Percentiles rank a stretch among this genome's conserved stretches.
Conservation (phyloP, 352 stramenopile species). For the Globisporangium apiculatum region DNA sequence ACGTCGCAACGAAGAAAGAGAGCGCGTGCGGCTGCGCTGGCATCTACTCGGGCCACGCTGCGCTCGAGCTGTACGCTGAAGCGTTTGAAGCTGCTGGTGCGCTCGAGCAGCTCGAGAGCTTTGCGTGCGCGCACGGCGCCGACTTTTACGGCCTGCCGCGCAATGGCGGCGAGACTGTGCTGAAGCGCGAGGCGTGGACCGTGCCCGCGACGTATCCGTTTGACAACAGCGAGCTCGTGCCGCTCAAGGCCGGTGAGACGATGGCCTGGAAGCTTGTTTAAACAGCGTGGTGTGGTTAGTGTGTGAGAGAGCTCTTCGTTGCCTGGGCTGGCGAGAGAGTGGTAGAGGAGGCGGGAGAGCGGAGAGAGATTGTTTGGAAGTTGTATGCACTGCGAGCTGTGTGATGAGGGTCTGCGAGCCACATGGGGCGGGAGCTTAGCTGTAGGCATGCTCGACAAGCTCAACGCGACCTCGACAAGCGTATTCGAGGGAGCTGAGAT, state of each 20-base stretch:
- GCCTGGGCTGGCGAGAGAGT: too few relatives aligned
- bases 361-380: too few relatives aligned
- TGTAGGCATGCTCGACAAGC: too few relatives aligned
- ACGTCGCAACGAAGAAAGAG: constrained; percentile 91
- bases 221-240: constrained; percentile 80
- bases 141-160: constrained; percentile 96
- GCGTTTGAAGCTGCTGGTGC: constrained; percentile 92
- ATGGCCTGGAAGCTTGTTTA: constrained; percentile 87
- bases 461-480: too few relatives aligned
- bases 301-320: too few relatives aligned
- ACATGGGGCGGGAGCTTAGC: too few relatives aligned
- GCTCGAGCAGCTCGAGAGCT: constrained; percentile 93
- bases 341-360: too few relatives aligned
- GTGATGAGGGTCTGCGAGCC: too few relatives aligned
- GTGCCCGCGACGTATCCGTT: constrained; percentile 91
- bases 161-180: constrained; percentile 83
- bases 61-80: constrained; percentile 96
- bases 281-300: background rate
- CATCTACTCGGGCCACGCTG: constrained; percentile 95
- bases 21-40: constrained; percentile 90
- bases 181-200: constrained; percentile 87
- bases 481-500: too few relatives aligned
- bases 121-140: constrained; percentile 92
- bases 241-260: constrained; percentile 89
- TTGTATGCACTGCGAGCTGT: too few relatives aligned